These are phyloP conservation scores for Amanita thiersii DNA, from an alignment of 768 basidiomycete genomes.

Conservation along the genomic window DNA sequence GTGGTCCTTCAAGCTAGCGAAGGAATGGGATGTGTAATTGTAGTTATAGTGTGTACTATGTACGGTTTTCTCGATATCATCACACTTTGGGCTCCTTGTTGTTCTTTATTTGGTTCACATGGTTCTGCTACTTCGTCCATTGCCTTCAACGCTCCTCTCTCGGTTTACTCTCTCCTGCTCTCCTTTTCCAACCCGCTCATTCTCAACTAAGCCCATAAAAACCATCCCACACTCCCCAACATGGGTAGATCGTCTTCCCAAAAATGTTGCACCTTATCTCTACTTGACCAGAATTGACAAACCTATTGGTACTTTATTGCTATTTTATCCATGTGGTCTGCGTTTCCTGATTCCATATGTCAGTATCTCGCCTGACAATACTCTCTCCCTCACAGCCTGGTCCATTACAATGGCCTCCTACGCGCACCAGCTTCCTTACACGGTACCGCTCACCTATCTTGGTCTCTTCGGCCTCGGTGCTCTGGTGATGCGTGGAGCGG, in stretches of 20 bases:
- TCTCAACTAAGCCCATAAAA: slow-evolving; percentile 3
- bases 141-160: background rate
- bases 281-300: slow-evolving; percentile 89
- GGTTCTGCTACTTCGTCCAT: background rate
- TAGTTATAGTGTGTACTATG: background rate
- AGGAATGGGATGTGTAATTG: slow-evolving; percentile 66
- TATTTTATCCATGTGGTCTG: slow-evolving; percentile 93
- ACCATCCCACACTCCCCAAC: slow-evolving; percentile 18
- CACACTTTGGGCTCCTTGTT: too few species aligned
- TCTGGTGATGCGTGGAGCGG: slow-evolving; percentile 93
- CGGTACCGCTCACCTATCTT: slow-evolving; percentile 67
- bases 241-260: slow-evolving; percentile 66
- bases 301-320: slow-evolving; percentile 85
- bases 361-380: slow-evolving; percentile 4
- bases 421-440: slow-evolving; percentile 56
- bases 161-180: background rate
- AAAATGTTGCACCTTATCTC: slow-evolving; percentile 64
- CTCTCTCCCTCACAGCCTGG: slow-evolving; percentile 77
- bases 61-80: background rate
- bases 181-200: background rate
- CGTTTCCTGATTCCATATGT: slow-evolving; percentile 13
- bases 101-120: too few species aligned
- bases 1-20: slow-evolving; percentile 87
- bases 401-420: slow-evolving; percentile 96
- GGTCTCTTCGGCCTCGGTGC: slow-evolving; percentile 86